phyloP scores from a whole-genome alignment of 257 asterid species.

The Scutellaria galericulata region DNA sequence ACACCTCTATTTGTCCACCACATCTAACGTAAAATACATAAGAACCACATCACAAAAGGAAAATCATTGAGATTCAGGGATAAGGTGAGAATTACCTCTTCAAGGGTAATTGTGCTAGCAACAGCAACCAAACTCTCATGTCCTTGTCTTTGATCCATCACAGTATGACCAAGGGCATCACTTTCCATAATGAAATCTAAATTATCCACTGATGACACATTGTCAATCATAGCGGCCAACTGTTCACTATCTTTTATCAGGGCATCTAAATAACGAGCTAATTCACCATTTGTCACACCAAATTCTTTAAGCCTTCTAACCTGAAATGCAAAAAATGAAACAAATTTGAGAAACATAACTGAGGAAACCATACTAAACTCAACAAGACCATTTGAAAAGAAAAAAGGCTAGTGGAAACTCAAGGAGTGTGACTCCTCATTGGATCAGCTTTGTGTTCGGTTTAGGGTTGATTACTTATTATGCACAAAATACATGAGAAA shows the following conservation, averaged over 20 bases:
- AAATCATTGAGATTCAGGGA: slow-evolving; percentile 28
- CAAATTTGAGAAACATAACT: slow-evolving; percentile 26
- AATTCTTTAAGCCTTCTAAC: slow-evolving; percentile 98
- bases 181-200: slow-evolving; percentile 97
- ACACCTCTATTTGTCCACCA: slow-evolving; percentile 13
- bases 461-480: too few species aligned
- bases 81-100: slow-evolving; percentile 67
- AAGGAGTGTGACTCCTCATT: too few species aligned
- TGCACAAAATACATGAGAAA: too few species aligned
- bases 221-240: slow-evolving; percentile 98
- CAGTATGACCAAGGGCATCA: slow-evolving; percentile 94
- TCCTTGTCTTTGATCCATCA: slow-evolving; percentile 98
- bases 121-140: slow-evolving; percentile 91
- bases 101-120: slow-evolving; percentile 92
- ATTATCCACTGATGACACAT: slow-evolving; percentile 96
- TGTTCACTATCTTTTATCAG: slow-evolving; percentile 96
- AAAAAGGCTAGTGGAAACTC: slow-evolving; percentile 18
- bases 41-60: slow-evolving; percentile 29
- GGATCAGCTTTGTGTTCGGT: too few species aligned
- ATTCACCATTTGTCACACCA: slow-evolving; percentile 97
- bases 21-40: slow-evolving; percentile 14
- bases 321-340: slow-evolving; percentile 46
- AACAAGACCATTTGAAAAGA: slow-evolving; percentile 21
- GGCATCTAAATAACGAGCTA: slow-evolving; percentile 95
- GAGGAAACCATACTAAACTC: slow-evolving; percentile 23